Evolutionary conservation across 2,329 filamentous ascomycete genomes (phyloP).

Genomic region (Ceratocystis alfenasii): DNA sequence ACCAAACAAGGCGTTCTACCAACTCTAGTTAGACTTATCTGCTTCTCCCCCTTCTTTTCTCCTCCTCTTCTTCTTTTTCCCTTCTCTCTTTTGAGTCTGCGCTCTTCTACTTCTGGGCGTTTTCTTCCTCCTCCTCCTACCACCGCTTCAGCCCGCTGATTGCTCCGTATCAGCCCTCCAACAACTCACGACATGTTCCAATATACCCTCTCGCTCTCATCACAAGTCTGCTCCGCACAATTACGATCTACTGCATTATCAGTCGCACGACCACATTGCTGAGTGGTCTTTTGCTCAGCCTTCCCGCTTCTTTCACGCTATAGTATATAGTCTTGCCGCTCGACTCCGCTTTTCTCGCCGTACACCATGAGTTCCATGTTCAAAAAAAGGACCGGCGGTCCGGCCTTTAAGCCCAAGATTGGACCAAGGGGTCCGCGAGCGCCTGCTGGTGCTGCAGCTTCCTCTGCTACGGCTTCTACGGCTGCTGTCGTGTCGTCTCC

Average conservation of each 20-base stretch:
- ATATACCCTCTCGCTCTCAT: slow-evolving; percentile 14
- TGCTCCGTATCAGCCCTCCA: neutral
- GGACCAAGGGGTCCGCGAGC: slow-evolving; percentile 37
- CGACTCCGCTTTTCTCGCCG: neutral
- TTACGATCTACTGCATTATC: slow-evolving; percentile 12
- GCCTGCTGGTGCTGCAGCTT: slow-evolving; percentile 26
- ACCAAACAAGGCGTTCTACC: neutral
- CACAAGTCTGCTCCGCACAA: slow-evolving; percentile 21
- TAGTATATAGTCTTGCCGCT: neutral
- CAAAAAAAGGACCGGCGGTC: slow-evolving; percentile 48
- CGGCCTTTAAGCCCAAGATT: slow-evolving; percentile 59
- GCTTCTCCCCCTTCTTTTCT: neutral
- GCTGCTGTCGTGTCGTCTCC: neutral
- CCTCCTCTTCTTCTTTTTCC: neutral
- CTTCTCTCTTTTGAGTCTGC: neutral
- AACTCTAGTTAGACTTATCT: neutral
- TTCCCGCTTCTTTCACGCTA: neutral
- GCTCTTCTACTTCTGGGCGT: slow-evolving; percentile 3
- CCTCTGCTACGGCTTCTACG: slow-evolving; percentile 12
- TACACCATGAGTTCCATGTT: slow-evolving; percentile 52
- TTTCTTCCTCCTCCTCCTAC: neutral
- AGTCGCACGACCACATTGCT: slow-evolving; percentile 15
- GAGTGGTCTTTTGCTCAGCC: slow-evolving; percentile 2
- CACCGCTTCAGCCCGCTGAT: slow-evolving; percentile 1
- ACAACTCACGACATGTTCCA: slow-evolving; percentile 20